These are phyloP conservation scores for Acidomyces sp. DNA, from an alignment of 495 filamentous ascomycete genomes.

Conservation along the genomic window DNA sequence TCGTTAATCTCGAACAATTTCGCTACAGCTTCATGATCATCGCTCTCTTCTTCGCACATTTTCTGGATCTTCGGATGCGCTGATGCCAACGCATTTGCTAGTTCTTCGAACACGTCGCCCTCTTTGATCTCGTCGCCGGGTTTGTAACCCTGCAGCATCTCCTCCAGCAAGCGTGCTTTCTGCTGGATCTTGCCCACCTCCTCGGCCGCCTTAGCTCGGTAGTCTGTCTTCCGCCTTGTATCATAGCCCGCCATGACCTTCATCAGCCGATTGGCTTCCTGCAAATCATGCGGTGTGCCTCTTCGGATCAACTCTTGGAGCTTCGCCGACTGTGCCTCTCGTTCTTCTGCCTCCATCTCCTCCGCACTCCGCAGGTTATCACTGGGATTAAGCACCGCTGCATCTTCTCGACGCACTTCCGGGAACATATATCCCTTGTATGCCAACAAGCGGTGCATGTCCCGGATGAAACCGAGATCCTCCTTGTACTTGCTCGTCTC, in stretches of 20 bases:
- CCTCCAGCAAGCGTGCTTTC: constrained; percentile 83
- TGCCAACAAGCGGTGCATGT: constrained; percentile 91
- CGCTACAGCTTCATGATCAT: constrained; percentile 87
- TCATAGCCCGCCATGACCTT: constrained; percentile 98
- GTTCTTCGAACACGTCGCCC: constrained; percentile 91
- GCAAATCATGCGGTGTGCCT: constrained; percentile 79
- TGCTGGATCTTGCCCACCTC: constrained; percentile 86
- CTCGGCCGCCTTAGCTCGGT: constrained; percentile 91
- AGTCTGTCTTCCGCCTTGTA: constrained; percentile 88
- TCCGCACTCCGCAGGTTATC: constrained; percentile 93
- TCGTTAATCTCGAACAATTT: constrained; percentile 96
- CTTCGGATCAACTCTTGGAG: constrained; percentile 90
- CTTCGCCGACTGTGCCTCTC: constrained; percentile 88
- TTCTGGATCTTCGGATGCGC: constrained; percentile 97
- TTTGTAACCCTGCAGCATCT: constrained; percentile 75
- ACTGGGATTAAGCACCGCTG: constrained; percentile 91
- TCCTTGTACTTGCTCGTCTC: constrained; percentile 95
- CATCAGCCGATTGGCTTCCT: constrained; percentile 94
- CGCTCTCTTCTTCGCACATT: constrained; percentile 98
- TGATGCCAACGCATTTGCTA: constrained; percentile 79
- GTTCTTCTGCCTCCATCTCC: constrained; percentile 97
- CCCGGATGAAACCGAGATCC: constrained; percentile 87
- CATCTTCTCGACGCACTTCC: constrained; percentile 82
- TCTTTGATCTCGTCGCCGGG: constrained; percentile 71
- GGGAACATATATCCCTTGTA: constrained; percentile 97